phyloP scores from a whole-genome alignment of 495 filamentous ascomycete genomes.

The Hypoxylon lienhwacheense region DNA sequence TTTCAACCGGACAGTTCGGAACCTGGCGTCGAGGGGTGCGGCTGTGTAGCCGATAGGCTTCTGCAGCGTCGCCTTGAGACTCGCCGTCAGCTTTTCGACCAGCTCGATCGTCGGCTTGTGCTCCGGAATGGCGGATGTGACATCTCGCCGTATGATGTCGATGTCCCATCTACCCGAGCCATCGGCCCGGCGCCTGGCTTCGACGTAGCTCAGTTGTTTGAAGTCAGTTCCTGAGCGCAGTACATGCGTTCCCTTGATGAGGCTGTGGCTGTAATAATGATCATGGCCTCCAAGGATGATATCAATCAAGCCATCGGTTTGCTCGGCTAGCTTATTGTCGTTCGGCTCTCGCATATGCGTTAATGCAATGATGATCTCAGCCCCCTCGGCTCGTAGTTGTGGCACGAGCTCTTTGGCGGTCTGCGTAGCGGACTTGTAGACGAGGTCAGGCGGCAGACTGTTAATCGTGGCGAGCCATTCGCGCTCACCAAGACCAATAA shows the following conservation, averaged over 20 bases:
- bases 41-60: conserved; percentile 83
- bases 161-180: conserved; percentile 67
- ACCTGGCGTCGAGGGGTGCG: conserved; percentile 78
- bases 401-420: conserved; percentile 73
- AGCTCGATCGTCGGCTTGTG: conserved; percentile 58
- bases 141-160: conserved; percentile 72
- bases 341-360: conserved; percentile 88
- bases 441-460: conserved; percentile 73
- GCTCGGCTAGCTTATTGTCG: conserved; percentile 75
- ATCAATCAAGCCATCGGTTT: conserved; percentile 70
- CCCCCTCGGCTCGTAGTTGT: conserved; percentile 69
- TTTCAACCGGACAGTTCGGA: conserved; percentile 71
- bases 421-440: conserved; percentile 73
- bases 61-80: conserved; percentile 71
- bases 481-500: conserved; percentile 79
- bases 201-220: conserved; percentile 86
- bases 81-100: conserved; percentile 68
- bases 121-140: conserved; percentile 65
- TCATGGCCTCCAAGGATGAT: conserved; percentile 88
- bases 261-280: conserved; percentile 77
- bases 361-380: conserved; percentile 76
- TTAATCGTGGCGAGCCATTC: conserved; percentile 87
- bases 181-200: conserved; percentile 59
- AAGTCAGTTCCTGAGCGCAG: conserved; percentile 86
- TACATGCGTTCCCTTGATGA: conserved; percentile 77